These are phyloP conservation scores for Wickerhamiella pararugosa DNA, from an alignment of 1,139 yeast species.

Conservation along the genomic window DNA sequence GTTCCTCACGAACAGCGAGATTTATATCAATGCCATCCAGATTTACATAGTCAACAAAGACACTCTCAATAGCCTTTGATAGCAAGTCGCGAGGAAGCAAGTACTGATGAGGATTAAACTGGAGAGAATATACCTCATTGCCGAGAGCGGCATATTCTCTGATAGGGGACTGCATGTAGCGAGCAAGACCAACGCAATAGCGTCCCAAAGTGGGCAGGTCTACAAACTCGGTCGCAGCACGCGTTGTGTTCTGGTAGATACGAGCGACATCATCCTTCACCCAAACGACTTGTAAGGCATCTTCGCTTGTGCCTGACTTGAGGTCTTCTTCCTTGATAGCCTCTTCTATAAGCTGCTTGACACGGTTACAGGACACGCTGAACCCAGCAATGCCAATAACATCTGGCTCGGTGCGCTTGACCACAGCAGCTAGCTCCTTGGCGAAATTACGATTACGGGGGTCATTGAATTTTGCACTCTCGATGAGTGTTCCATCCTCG, in stretches of 20 bases:
- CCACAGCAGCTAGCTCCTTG: constrained; percentile 41
- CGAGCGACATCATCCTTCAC: constrained; percentile 92
- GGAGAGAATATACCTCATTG: constrained; percentile 53
- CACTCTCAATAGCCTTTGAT: constrained; percentile 56
- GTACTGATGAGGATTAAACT: constrained; percentile 62
- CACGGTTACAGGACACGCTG: constrained; percentile 53
- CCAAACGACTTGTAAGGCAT: constrained; percentile 47
- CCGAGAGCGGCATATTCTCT: constrained; percentile 76
- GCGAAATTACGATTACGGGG: constrained; percentile 46
- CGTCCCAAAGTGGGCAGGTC: constrained; percentile 72
- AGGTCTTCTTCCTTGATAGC: constrained; percentile 42
- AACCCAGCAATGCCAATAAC: constrained; percentile 84
- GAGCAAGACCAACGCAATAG: constrained; percentile 78
- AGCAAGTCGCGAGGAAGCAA: constrained; percentile 52
- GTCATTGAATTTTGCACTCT: constrained; percentile 62
- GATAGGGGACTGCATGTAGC: constrained; percentile 82
- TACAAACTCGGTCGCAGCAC: constrained; percentile 70
- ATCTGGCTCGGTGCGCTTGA: constrained; percentile 52
- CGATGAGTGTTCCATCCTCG: constrained; percentile 67
- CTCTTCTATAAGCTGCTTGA: constrained; percentile 42
- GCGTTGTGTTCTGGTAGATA: constrained; percentile 63
- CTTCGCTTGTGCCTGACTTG: constrained; percentile 30
- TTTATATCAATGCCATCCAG: constrained; percentile 88
- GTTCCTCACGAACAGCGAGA: constrained; percentile 66
- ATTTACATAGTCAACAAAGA: constrained; percentile 80